A percentile compares a stretch with the other conserved stretches of the same genome.
Conservation (phyloP, 2,329 filamentous ascomycete genomes). For the Aspergillus sp. region DNA sequence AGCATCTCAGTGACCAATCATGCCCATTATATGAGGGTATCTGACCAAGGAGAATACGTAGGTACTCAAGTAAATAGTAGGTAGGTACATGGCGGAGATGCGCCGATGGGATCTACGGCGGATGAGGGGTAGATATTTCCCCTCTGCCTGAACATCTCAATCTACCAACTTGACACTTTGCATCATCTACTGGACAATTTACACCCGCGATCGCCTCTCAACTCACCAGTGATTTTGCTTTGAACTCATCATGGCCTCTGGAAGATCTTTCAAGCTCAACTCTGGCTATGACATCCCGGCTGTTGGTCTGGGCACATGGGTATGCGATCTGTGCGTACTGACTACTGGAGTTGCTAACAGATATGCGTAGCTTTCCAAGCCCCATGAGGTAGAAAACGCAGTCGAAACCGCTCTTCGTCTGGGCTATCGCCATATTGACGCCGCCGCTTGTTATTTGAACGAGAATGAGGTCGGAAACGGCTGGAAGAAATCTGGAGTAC, state of each 20-base stretch:
- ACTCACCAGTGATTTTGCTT: background rate
- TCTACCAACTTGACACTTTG: background rate
- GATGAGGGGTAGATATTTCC: too few species aligned
- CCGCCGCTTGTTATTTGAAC: conserved; percentile 41
- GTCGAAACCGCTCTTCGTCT: conserved; percentile 44
- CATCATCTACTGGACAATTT: too few species aligned
- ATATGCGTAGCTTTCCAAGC: conserved; percentile 28
- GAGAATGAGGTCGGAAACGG: conserved; percentile 31
- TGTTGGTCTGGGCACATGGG: conserved; percentile 44
- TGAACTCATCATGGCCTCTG: conserved; percentile 28
- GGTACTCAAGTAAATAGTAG: too few species aligned
- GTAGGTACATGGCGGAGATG: too few species aligned
- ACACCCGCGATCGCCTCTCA: background rate
- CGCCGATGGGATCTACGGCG: too few species aligned
- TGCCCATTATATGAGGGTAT: too few species aligned
- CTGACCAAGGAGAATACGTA: too few species aligned
- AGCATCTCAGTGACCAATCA: too few species aligned
- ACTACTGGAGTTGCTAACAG: conserved; percentile 1
- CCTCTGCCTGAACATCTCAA: background rate
- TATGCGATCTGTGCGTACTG: conserved; percentile 7
- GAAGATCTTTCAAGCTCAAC: conserved; percentile 40
- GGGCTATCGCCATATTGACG: conserved; percentile 43
- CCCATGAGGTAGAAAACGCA: conserved; percentile 47
- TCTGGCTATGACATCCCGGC: conserved; percentile 43
- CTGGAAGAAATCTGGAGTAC: conserved; percentile 32